Percentiles rank a stretch among this genome's conserved stretches.
Evolutionary conservation across 1,139 yeast genomes (phyloP).

Genomic region (Hemisphaericaspora subhashii): DNA sequence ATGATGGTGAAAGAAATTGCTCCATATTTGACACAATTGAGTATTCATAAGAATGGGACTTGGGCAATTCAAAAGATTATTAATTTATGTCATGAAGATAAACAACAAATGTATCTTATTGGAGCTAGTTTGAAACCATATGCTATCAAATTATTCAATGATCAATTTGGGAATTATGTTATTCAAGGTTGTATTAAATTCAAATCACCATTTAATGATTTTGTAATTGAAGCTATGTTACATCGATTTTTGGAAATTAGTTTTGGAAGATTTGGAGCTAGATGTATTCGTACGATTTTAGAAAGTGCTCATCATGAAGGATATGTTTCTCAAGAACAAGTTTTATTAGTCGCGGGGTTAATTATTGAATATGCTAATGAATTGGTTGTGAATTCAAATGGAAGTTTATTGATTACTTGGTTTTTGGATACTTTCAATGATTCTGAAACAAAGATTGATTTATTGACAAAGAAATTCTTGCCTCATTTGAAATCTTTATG

Average conservation of each 20-base stretch:
- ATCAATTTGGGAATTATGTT: conserved; percentile 95
- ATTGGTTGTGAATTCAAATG: conserved; percentile 81
- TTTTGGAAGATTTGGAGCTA: conserved; percentile 89
- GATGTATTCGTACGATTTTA: conserved; percentile 90
- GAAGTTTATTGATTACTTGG: conserved; percentile 91
- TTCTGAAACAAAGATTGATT: conserved; percentile 46
- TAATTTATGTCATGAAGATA: conserved; percentile 61
- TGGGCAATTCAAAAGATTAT: conserved; percentile 99
- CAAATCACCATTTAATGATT: conserved; percentile 85
- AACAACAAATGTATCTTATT: conserved; percentile 68
- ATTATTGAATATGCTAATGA: conserved; percentile 79
- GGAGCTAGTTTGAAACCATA: conserved; percentile 75
- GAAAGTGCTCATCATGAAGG: conserved; percentile 48
- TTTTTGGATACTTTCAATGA: conserved; percentile 82
- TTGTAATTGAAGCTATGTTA: conserved; percentile 81
- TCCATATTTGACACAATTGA: conserved; percentile 85
- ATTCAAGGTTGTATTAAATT: conserved; percentile 91
- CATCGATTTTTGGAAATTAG: conserved; percentile 81
- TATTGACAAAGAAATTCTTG: conserved; percentile 51
- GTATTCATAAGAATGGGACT: conserved; percentile 96
- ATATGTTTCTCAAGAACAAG: conserved; percentile 57
- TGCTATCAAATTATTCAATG: conserved; percentile 83
- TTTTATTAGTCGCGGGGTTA: conserved; percentile 73
- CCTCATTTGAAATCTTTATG: conserved; percentile 67
- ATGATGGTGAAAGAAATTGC: conserved; percentile 78